Conservation (phyloP, 2,329 filamentous ascomycete genomes). For the Aspergillus calidoustus region DNA sequence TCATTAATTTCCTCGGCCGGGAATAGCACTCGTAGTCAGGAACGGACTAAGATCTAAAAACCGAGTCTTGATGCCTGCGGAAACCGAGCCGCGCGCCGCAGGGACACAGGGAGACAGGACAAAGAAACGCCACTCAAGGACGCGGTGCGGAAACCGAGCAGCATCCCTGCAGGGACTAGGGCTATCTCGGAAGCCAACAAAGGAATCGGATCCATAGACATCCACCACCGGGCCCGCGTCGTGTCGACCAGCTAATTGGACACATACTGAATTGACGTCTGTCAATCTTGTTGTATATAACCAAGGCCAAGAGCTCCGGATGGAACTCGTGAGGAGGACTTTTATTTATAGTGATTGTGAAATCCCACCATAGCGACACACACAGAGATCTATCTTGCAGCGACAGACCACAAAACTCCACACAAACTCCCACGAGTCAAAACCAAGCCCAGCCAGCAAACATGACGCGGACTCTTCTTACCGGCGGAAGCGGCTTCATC, state of each 20-base stretch:
- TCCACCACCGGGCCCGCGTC: neutral
- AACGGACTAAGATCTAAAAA: neutral
- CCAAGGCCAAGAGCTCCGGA: neutral
- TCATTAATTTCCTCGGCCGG: neutral
- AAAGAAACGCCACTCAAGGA: no score
- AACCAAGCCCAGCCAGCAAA: neutral
- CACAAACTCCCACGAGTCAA: neutral
- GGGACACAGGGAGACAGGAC: neutral
- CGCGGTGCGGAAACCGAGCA: no score
- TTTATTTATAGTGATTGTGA: neutral
- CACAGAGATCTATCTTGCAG: neutral
- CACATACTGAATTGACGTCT: no score
- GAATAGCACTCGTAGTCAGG: neutral
- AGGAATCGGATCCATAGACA: neutral
- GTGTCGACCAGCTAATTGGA: neutral
- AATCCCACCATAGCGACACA: neutral
- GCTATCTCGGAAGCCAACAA: neutral
- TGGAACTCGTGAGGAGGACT: neutral
- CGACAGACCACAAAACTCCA: neutral
- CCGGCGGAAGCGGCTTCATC: slow-evolving; percentile 5
- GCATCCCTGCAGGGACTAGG: neutral
- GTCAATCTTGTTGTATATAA: neutral
- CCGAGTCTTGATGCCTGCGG: neutral
- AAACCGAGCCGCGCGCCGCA: neutral
- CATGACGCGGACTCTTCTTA: slow-evolving; percentile 6